phyloP scores from a whole-genome alignment of 441 rosid genomes.

The Bruguiera hainesii region DNA sequence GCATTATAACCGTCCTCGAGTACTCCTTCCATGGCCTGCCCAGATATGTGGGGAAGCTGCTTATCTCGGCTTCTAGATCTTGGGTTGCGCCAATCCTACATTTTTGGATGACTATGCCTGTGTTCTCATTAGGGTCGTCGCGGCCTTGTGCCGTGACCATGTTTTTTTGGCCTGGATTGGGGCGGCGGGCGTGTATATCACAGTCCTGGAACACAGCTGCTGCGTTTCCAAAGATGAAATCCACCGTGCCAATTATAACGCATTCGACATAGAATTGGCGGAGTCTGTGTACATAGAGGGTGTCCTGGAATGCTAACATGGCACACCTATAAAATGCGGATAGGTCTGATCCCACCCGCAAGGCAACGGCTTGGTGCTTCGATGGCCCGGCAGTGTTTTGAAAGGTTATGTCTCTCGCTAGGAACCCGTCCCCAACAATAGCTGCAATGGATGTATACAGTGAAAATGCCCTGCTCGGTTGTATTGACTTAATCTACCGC shows the following conservation, averaged over 20 bases:
- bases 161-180: not conserved
- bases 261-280: slow-evolving; percentile 16
- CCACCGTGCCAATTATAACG: slow-evolving; percentile 11
- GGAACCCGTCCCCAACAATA: slow-evolving; percentile 11
- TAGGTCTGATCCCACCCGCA: slow-evolving; percentile 11
- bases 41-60: not conserved
- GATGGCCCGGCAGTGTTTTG: slow-evolving; percentile 19
- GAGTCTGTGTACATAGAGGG: slow-evolving; percentile 7
- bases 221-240: slow-evolving; percentile 21
- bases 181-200: slow-evolving; percentile 2
- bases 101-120: slow-evolving; percentile 14
- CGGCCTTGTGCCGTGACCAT: slow-evolving; percentile 5
- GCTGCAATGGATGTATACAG: slow-evolving; percentile 4
- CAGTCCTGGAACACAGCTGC: slow-evolving; percentile 1
- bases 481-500: too few species aligned
- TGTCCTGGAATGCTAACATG: slow-evolving; percentile 20
- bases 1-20: not conserved
- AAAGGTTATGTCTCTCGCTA: slow-evolving; percentile 15
- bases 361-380: slow-evolving; percentile 21
- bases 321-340: slow-evolving; percentile 10
- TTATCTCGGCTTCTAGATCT: not conserved
- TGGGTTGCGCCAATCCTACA: slow-evolving; percentile 11
- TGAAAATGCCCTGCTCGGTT: too few species aligned
- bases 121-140: slow-evolving; percentile 11
- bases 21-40: not conserved